Evolutionary conservation across 2,329 filamentous ascomycete species (phyloP), one percentile per base, ranked within the genome.

Genomic region (Immersiporthe knoxdaviesiana): DNA sequence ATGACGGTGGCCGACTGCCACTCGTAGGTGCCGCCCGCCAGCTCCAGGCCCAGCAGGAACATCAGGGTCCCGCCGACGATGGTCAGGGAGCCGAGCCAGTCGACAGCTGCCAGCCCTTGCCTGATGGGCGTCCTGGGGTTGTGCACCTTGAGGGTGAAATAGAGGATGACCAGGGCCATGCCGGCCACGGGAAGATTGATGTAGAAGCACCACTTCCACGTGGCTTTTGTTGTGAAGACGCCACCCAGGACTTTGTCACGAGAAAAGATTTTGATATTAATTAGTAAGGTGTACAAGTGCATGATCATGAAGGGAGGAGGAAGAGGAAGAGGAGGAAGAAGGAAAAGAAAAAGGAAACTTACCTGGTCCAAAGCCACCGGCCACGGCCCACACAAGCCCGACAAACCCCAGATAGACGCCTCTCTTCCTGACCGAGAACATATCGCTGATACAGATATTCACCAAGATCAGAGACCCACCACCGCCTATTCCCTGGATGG

Each of bases 21-120:
- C 0, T 89, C 87, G 67, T 85, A 81, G 1, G 82, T 82, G 30
- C 88, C 84, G 24, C 91, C 91, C 16, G 91, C 91, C 65, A 90
- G 88, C 72, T 92, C 88, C 30, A 94, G 83, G 2, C 89, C 91
- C 18, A 92, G 83, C 1, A 93, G 83, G 24, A 93, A 79, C 88
- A 93, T 92, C 61, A 92, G 78, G 0, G 88, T 89, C 5, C 85
- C 88, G 35, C 87, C 87, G 8, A 92, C 82, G 71, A 93, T 85
- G 2, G 86, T 81, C 14, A 91, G 66, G 1, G 86, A 88, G 0
- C 91, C 92, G 7, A 81, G 71, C 85, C 86, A 88, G 74, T 88
- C 86, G 30, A 88, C 82, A 0, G 87, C 87, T 71, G 86, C 87
- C 11, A 92, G 79, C 0, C 91, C 91, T 52, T 87, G 81, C 69